Percentiles rank a stretch among this genome's conserved stretches.
Conservation (phyloP, 2,329 filamentous ascomycete genomes). For the Aspergillus ochraceus region DNA sequence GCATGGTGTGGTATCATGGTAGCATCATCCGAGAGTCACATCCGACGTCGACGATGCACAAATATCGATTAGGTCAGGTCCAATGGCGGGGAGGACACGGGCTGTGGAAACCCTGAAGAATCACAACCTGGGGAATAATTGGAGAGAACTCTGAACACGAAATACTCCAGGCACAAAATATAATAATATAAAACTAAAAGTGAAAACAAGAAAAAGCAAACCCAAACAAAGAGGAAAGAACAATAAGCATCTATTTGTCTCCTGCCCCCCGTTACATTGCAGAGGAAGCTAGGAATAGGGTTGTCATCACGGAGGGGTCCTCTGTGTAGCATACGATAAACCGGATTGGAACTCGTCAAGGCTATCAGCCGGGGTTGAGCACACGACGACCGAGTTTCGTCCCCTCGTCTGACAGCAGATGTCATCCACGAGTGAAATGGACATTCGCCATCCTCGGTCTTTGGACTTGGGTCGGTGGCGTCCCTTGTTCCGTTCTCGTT, state of each 20-base stretch:
- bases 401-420: neutral
- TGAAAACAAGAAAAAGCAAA: neutral
- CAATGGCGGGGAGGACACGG: neutral
- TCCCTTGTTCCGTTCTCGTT: neutral
- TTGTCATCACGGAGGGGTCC: neutral
- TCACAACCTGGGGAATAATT: neutral
- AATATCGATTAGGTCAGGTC: conserved; percentile 8
- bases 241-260: conserved; percentile 4
- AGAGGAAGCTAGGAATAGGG: conserved; percentile 5
- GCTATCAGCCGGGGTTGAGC: neutral
- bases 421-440: neutral
- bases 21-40: conserved; percentile 15
- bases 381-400: neutral
- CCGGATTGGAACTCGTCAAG: neutral
- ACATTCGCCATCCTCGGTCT: no score
- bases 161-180: neutral
- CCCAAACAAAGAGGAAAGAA: neutral
- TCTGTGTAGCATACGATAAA: neutral
- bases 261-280: conserved; percentile 21
- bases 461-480: neutral
- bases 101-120: neutral
- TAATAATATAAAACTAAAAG: neutral
- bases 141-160: neutral
- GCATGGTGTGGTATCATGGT: conserved; percentile 18
- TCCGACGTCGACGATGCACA: conserved; percentile 2